A percentile compares a stretch with the other conserved stretches of the same genome.
Conservation (phyloP, 805 yeast genomes). For the Zygosaccharomyces bisporus region DNA sequence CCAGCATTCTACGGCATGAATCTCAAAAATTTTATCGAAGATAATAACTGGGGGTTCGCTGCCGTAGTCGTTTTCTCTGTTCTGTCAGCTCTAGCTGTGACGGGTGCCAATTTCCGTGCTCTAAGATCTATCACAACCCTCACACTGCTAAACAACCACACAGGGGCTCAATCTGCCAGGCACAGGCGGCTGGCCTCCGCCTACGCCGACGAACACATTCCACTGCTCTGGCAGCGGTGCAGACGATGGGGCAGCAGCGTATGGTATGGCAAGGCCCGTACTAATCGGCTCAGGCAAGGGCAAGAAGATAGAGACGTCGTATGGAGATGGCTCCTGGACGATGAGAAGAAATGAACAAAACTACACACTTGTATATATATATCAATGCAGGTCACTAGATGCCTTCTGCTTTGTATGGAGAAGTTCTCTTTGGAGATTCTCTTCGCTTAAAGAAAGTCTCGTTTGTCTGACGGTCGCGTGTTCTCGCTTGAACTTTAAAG, state of each 20-base stretch:
- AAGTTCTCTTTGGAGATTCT: not conserved
- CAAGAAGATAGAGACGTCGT: slow-evolving; percentile 44
- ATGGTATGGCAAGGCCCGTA: slow-evolving; percentile 23
- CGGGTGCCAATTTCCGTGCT: slow-evolving; percentile 53
- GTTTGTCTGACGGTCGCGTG: not conserved
- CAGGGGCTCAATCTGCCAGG: slow-evolving; percentile 28
- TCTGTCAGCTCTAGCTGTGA: slow-evolving; percentile 51
- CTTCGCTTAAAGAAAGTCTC: not conserved
- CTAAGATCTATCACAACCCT: slow-evolving; percentile 60
- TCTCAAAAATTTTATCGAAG: slow-evolving; percentile 72
- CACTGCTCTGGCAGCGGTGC: slow-evolving; percentile 24
- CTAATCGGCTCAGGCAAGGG: slow-evolving; percentile 15
- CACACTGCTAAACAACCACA: slow-evolving; percentile 50
- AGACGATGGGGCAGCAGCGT: slow-evolving; percentile 14
- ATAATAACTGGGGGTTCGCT: slow-evolving; percentile 59
- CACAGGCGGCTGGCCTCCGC: slow-evolving; percentile 21
- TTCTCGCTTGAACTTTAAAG: not conserved
- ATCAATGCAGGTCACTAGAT: not conserved
- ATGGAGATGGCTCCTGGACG: slow-evolving; percentile 55
- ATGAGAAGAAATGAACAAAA: slow-evolving; percentile 35
- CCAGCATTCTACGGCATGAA: slow-evolving; percentile 94
- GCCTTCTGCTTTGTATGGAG: not conserved
- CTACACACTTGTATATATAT: slow-evolving; percentile 7
- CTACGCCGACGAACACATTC: slow-evolving; percentile 21
- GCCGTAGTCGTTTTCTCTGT: slow-evolving; percentile 51